Evolutionary conservation across 257 asterid genomes (phyloP), one percentile per base, ranked within the genome.

Genomic region (Cinchona pubescens): DNA sequence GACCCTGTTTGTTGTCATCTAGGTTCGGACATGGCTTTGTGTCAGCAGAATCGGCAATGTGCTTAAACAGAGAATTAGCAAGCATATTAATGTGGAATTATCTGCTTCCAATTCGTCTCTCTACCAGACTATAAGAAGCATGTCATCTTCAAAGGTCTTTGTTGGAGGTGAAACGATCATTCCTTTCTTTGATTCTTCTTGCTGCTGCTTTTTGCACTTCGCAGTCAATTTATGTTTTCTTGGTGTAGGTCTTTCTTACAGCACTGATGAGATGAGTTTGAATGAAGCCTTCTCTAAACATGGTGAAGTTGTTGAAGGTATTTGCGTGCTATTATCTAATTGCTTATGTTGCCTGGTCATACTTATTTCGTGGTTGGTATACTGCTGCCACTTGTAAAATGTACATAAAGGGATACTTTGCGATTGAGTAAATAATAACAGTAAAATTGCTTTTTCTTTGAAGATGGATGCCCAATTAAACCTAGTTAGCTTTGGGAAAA

Each of bases 301-400:
- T 78, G 98, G 98, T 35, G 91, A 87, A 69, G 92, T 94, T 32
- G 75, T 84, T 74, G 96, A 91, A 78, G 96, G 97, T 92, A 84
- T 58, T 27, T 49, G 62, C 48, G 6, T 23, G 32, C 21, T 49
- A 13, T 8, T 21, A 49, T 49, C 9, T 8, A 16, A 11, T 59
- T 1, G 38, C 42, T 56, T 68, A 13, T 37, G n/a, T 56, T 5
- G 51, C 5, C 12, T 13, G 6, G n/a, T 21, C 34, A 13, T 35
- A 37, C 9, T n/a, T 9, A 4, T 71, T 53, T 30, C 35, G 40
- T 3, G 49, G 29, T 63, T 21, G 29, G 21, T 48, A n/a, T 35
- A 32, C 30, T n/a, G 37, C 1, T 72, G 18, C n/a, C 21, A 32
- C 58, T 16, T 48, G 0, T 29, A 16, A 25, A 32, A 72, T 59